Evolutionary conservation across 495 filamentous ascomycete species (phyloP).

Genomic region (Jackrogersella minutella): DNA sequence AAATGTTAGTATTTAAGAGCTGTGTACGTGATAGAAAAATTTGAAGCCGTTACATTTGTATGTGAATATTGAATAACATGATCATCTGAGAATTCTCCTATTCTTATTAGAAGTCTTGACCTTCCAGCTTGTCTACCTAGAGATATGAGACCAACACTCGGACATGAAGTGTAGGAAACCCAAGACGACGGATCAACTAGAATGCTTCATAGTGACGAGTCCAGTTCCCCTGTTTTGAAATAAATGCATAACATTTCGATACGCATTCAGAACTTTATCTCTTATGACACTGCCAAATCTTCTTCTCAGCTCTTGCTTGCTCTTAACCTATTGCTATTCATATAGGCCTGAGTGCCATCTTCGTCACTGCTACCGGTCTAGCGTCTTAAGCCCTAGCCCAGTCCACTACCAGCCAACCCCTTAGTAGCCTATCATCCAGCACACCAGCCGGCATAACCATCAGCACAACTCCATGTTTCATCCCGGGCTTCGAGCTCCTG

Average conservation of each 20-base stretch:
- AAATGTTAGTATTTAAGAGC: too few relatives aligned
- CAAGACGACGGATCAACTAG: neutral
- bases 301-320: neutral
- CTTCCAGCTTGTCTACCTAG: too few relatives aligned
- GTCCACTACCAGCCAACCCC: too few relatives aligned
- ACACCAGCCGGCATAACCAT: neutral
- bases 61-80: too few relatives aligned
- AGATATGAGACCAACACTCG: neutral
- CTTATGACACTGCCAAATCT: neutral
- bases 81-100: too few relatives aligned
- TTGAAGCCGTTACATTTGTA: too few relatives aligned
- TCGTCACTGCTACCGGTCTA: too few relatives aligned
- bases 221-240: neutral
- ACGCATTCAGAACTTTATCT: neutral
- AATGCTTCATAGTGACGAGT: too few relatives aligned
- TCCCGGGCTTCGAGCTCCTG: neutral
- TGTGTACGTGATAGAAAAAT: too few relatives aligned
- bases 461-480: neutral
- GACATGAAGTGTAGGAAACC: neutral
- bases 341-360: too few relatives aligned
- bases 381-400: too few relatives aligned
- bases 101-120: too few relatives aligned
- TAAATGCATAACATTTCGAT: neutral
- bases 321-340: neutral
- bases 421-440: conserved; percentile 10